These are phyloP conservation scores for Parietaria judaica DNA, from an alignment of 306 rosid species.

Conservation along the genomic window DNA sequence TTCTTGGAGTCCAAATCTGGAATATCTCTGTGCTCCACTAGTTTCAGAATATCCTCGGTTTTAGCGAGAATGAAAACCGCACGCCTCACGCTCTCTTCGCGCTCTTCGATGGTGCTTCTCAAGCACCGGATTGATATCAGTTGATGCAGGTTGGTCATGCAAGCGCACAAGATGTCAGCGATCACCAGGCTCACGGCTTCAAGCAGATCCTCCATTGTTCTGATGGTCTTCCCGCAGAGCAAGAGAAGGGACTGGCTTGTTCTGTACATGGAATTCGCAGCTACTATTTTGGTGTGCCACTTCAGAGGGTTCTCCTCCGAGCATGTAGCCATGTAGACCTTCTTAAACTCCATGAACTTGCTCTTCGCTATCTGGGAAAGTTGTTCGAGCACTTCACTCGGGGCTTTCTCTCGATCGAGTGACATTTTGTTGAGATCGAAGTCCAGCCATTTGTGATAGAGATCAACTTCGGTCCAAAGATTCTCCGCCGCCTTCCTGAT, in stretches of 20 bases:
- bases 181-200: constrained; percentile 37
- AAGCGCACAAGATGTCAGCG: constrained; percentile 62
- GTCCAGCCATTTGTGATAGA: constrained; percentile 60
- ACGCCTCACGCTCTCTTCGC: constrained; percentile 52
- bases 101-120: constrained; percentile 53
- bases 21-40: constrained; percentile 33
- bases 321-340: constrained; percentile 23
- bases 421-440: constrained; percentile 55
- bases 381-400: constrained; percentile 41
- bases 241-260: constrained; percentile 46
- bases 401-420: constrained; percentile 27
- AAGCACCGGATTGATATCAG: constrained; percentile 39
- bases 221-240: constrained; percentile 19
- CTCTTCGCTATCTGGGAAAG: constrained; percentile 47
- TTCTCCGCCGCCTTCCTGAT: constrained; percentile 46
- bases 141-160: constrained; percentile 50
- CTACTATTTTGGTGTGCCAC: constrained; percentile 55
- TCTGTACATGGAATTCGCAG: constrained; percentile 77
- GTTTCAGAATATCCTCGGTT: constrained; percentile 49
- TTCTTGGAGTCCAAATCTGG: constrained; percentile 23
- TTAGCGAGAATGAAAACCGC: constrained; percentile 56
- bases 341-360: constrained; percentile 29
- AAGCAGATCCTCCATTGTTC: constrained; percentile 28
- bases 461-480: constrained; percentile 64
- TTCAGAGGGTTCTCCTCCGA: constrained; percentile 34